phyloP scores from a whole-genome alignment of 495 filamentous ascomycete species.

The Neurospora sp. region DNA sequence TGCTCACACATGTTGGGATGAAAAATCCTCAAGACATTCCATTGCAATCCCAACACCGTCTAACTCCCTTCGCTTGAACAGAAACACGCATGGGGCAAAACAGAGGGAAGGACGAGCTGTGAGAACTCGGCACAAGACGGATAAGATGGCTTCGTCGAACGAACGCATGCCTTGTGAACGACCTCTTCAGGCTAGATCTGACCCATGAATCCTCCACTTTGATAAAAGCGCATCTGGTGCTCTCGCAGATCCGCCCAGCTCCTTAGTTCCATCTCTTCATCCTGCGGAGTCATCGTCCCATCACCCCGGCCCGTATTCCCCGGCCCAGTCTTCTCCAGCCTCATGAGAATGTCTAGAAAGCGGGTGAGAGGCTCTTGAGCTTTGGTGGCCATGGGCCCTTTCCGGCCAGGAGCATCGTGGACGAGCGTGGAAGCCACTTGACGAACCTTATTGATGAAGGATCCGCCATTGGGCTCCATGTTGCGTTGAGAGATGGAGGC shows the following conservation, averaged over 20 bases:
- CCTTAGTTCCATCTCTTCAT: conserved; percentile 62
- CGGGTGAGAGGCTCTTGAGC: conserved; percentile 54
- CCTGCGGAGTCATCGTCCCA: conserved; percentile 32
- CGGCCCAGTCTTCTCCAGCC: conserved; percentile 48
- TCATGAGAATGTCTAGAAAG: conserved; percentile 61
- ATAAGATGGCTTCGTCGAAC: not conserved
- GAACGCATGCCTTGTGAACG: not conserved
- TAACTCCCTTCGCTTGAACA: not conserved
- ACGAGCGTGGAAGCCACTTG: conserved; percentile 68
- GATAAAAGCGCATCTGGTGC: conserved; percentile 61
- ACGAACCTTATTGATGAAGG: conserved; percentile 62
- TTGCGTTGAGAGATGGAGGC: conserved; percentile 63
- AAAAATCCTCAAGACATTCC: not conserved
- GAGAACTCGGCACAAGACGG: not conserved
- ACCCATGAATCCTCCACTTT: conserved; percentile 45
- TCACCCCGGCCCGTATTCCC: conserved; percentile 8
- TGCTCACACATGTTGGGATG: not conserved
- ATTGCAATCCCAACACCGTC: not conserved
- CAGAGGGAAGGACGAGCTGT: not conserved
- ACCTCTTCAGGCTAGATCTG: conserved; percentile 1
- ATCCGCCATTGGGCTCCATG: conserved; percentile 71
- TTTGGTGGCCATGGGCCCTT: conserved; percentile 43
- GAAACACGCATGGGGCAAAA: not conserved
- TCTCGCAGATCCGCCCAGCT: conserved; percentile 67
- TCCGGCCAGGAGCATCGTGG: conserved; percentile 45